These are phyloP conservation scores for Diutina mesorugosa DNA, from an alignment of 1,139 yeast genomes.

Conservation along the genomic window DNA sequence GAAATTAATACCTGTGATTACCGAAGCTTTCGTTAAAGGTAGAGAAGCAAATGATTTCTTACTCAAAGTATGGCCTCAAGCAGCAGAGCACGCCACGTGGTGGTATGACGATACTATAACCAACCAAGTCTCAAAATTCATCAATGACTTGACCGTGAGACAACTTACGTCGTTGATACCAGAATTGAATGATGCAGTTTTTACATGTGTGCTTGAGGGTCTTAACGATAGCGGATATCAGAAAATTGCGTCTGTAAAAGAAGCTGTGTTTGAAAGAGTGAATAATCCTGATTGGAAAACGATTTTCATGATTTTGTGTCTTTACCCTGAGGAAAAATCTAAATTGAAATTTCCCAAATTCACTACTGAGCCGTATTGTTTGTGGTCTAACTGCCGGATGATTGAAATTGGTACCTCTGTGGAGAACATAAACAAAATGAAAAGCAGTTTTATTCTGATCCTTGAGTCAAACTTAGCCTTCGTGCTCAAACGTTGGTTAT, in stretches of 20 bases:
- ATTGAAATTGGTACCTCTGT: not conserved
- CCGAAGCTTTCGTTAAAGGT: conserved; percentile 38
- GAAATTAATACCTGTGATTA: conserved; percentile 23
- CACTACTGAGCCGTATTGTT: not conserved
- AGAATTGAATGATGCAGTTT: conserved; percentile 3
- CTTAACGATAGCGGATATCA: conserved; percentile 8
- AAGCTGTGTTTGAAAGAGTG: not conserved
- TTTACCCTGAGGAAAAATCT: not conserved
- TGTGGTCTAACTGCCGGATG: not conserved
- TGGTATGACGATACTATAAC: conserved; percentile 21
- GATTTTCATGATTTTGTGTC: not conserved
- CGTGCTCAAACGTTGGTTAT: conserved; percentile 9
- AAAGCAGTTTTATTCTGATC: not conserved
- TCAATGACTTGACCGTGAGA: conserved; percentile 30
- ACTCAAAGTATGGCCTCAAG: conserved; percentile 26
- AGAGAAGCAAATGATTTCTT: conserved; percentile 47
- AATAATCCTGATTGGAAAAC: not conserved
- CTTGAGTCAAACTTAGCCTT: not conserved
- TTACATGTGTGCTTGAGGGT: conserved; percentile 25
- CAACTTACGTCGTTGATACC: conserved; percentile 23
- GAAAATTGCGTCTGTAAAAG: not conserved
- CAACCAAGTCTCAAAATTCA: conserved; percentile 21
- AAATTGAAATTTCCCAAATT: too few relatives aligned
- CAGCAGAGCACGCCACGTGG: conserved; percentile 9
- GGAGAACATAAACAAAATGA: not conserved